Percentiles rank a stretch among this genome's conserved stretches.
Conservation (phyloP, 768 basidiomycete species). For the Serendipita sp. region DNA sequence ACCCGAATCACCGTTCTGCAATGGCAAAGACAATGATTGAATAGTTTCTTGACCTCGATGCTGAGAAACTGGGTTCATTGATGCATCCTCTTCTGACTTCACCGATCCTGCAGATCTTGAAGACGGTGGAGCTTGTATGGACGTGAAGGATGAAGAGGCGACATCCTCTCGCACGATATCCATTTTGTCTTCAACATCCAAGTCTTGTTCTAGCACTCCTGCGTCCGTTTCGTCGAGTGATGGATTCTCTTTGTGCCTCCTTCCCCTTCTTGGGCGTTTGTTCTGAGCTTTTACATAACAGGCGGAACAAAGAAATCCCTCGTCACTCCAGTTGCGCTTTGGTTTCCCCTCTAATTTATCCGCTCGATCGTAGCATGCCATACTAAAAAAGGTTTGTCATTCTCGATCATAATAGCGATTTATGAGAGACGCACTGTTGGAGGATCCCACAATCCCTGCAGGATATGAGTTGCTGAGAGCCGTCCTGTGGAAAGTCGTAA, state of each 20-base stretch:
- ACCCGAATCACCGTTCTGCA: no score
- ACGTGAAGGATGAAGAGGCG: no score
- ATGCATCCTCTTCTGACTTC: no score
- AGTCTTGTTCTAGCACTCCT: no score
- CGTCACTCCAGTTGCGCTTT: conserved; percentile 1
- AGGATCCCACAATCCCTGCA: not conserved
- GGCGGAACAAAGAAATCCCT: not conserved
- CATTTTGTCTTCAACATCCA: no score
- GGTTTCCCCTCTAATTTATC: not conserved
- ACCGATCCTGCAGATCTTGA: no score
- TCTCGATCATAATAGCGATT: not conserved
- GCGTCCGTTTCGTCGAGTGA: no score
- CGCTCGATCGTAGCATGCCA: not conserved
- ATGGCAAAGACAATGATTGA: no score
- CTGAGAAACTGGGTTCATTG: no score
- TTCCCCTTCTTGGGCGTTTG: not conserved
- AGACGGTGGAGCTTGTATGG: no score
- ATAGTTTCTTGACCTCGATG: no score
- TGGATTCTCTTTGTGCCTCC: not conserved
- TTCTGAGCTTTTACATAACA: not conserved
- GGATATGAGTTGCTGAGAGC: not conserved
- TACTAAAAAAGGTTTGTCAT: not conserved
- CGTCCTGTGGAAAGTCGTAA: not conserved
- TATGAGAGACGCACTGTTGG: not conserved
- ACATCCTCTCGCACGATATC: no score